Base-by-base conservation (phyloP, 2,329 filamentous ascomycete species). In the Alternaria sp. region DNA sequence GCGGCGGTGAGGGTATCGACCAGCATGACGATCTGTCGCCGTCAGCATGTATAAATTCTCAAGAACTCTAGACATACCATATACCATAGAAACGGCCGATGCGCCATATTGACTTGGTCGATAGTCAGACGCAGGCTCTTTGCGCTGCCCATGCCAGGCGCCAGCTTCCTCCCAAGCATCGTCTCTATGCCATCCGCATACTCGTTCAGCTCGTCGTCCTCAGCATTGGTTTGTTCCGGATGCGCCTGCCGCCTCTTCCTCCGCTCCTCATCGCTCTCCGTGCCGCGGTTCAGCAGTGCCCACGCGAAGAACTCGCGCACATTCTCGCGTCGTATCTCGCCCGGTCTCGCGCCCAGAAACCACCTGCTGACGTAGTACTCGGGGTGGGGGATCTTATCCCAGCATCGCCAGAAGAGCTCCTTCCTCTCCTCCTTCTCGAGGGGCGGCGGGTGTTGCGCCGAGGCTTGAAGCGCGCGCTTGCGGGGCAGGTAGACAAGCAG, bases 81-180 rank as follows among this genome's bases (percentile, higher is more conserved):
- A 69, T 91, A 92, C 89, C 89, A 92, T n/a, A 85, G 53, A 26
- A 91, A 77, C 59, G 87, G 87, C 50, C 89, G 84, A 74, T 90
- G 89, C 8, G 84, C 80, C 70, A 88, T 88, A 15, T 85, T 81
- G 63, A 92, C 83, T 8, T 82, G 79, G 75, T 93, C 90, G n/a
- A 91, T 71, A 3, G 89, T 91, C 69, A 91, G 79, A n/a, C 89
- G 83, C 65, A 92, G 75, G 55, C 85, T 82, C 69, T 83, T 83
- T 3, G 87, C 88, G 19, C 80, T 79, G 1, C 89, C 89, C 21
- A 82, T 80, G 1, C 90, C 90, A 1, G 81, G 80, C 44, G 82
- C 75, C 8, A 93, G 79, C 19, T 76, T 78, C 32, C 81, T 77
- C 5, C 85, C 86, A 5, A 90, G 79, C 47, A 83, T 77, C 50